phyloP scores from a whole-genome alignment of 2,329 filamentous ascomycete species.

The Penicillium sp. region DNA sequence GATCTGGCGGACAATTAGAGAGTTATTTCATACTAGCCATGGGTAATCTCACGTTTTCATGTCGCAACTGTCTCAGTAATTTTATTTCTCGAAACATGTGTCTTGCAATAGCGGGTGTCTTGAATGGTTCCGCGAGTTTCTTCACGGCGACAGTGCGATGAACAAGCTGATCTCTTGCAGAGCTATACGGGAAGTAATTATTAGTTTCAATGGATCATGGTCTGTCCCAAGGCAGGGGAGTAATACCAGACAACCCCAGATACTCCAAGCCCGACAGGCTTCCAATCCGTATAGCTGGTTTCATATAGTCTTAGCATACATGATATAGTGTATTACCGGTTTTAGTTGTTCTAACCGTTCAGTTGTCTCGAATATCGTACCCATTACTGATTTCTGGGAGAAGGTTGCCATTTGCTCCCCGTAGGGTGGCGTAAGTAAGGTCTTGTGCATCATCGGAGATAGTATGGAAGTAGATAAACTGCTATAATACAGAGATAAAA shows the following conservation, averaged over 20 bases:
- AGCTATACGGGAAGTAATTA: slow-evolving; percentile 56
- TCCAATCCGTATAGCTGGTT: slow-evolving; percentile 86
- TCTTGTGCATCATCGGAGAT: not conserved
- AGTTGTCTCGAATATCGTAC: slow-evolving; percentile 98
- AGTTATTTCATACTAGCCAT: not conserved
- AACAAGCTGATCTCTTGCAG: slow-evolving; percentile 94
- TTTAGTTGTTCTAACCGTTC: slow-evolving; percentile 66
- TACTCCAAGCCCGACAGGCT: slow-evolving; percentile 97
- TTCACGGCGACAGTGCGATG: slow-evolving; percentile 96
- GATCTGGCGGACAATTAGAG: slow-evolving; percentile 57
- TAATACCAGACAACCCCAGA: slow-evolving; percentile 95
- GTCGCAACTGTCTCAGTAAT: slow-evolving; percentile 89
- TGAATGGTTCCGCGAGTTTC: slow-evolving; percentile 99
- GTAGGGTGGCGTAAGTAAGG: slow-evolving; percentile 1
- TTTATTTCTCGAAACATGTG: slow-evolving; percentile 96
- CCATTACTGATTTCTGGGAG: slow-evolving; percentile 96
- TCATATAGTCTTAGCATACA: not conserved
- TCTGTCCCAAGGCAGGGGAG: slow-evolving; percentile 16
- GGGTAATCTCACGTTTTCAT: slow-evolving; percentile 75
- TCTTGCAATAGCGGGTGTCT: slow-evolving; percentile 95
- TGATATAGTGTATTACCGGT: not conserved
- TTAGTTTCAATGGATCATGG: not conserved
- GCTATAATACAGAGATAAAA: not conserved
- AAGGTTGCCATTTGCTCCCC: slow-evolving; percentile 82
- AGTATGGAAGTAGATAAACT: not conserved